These are phyloP conservation scores for Lactifluus rugatus DNA, from an alignment of 768 basidiomycete species.

Conservation along the genomic window DNA sequence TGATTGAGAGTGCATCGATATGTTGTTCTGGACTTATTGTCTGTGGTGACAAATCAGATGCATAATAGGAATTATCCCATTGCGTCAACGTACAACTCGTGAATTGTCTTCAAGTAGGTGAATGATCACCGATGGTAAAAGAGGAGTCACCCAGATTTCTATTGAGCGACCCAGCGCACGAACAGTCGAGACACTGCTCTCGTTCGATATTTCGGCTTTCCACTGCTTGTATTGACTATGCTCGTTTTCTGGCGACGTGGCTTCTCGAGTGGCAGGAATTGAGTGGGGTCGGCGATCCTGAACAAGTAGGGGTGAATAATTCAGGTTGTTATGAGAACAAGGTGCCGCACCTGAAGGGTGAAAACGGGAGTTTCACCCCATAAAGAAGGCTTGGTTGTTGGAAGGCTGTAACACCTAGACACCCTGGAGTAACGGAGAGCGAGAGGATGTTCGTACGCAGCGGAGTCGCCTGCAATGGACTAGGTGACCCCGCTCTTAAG, in stretches of 20 bases:
- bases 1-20: conserved; percentile 1
- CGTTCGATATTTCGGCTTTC: conserved; percentile 40
- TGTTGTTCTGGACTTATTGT: conserved; percentile 10
- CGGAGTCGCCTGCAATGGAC: background rate
- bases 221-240: conserved; percentile 59
- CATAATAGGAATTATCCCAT: background rate
- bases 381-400: conserved; percentile 28
- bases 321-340: background rate
- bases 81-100: conserved; percentile 1
- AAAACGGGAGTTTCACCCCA: conserved; percentile 43
- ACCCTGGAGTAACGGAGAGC: conserved; percentile 36
- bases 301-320: background rate
- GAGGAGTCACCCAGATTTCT: conserved; percentile 15
- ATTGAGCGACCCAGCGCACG: conserved; percentile 4
- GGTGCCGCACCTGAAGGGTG: conserved; percentile 23
- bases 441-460: background rate
- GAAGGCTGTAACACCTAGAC: conserved; percentile 39
- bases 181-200: background rate
- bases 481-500: background rate
- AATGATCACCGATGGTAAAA: conserved; percentile 10
- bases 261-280: background rate
- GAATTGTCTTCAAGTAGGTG: conserved; percentile 12
- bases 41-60: background rate
- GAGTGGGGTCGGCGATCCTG: conserved; percentile 8
- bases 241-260: background rate